These are phyloP conservation scores for Acanthamoeba rhysodes DNA, from an alignment of 208 protist species.

Conservation along the genomic window DNA sequence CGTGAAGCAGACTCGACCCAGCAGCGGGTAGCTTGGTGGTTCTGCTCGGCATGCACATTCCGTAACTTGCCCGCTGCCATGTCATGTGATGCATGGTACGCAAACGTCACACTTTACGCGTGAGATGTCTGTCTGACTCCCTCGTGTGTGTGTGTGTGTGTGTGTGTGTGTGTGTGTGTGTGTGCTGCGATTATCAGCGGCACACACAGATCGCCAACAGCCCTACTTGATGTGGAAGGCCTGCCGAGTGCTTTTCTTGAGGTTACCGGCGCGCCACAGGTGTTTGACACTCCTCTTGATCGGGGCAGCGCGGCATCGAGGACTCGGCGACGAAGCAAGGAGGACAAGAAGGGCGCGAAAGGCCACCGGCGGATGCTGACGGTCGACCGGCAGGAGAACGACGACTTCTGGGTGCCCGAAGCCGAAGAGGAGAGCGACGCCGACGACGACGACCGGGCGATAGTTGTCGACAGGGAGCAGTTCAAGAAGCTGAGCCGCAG, in stretches of 20 bases:
- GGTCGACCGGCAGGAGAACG: background rate
- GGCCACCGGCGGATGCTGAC: background rate
- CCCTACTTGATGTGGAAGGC: background rate
- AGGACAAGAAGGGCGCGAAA: background rate
- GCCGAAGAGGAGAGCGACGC: background rate
- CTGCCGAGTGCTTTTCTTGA: background rate
- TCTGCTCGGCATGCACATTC: constrained; percentile 11
- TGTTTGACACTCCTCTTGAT: background rate
- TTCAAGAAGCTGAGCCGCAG: constrained; percentile 60
- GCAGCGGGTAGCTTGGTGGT: background rate
- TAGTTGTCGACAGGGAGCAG: background rate
- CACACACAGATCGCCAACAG: background rate
- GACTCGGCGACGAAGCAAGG: background rate
- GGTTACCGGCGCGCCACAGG: background rate
- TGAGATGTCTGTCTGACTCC: background rate
- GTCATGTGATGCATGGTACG: constrained; percentile 7
- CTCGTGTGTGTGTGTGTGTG: background rate
- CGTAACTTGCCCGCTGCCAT: background rate
- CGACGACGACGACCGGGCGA: background rate
- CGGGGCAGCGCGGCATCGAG: background rate
- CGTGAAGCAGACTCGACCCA: background rate
- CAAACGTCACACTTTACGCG: background rate
- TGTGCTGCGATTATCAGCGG: background rate
- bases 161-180: background rate
- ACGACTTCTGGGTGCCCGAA: constrained; percentile 51